Evolutionary conservation across 345 rosid species (phyloP).

Genomic region (Bruguiera parviflora): DNA sequence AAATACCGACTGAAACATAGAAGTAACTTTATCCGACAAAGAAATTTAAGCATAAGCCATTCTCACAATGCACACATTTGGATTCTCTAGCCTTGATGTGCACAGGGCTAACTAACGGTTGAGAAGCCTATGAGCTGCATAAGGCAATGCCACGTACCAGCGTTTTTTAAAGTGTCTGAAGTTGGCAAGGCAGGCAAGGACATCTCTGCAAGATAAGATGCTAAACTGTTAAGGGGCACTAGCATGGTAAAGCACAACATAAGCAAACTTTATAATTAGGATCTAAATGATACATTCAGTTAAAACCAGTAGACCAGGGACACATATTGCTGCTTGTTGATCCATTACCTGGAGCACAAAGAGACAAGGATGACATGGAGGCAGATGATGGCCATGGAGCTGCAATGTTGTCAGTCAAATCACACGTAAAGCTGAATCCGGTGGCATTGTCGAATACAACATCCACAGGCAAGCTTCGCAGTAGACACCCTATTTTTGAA

Average conservation of each 20-base stretch:
- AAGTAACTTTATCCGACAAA: too few relatives aligned
- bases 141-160: conserved; percentile 42
- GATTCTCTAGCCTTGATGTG: not conserved
- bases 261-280: not conserved
- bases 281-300: too few relatives aligned
- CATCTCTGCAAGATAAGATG: conserved; percentile 65
- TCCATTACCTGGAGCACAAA: conserved; percentile 85
- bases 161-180: conserved; percentile 62
- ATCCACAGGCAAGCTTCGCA: conserved; percentile 81
- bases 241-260: conserved; percentile 1
- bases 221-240: not conserved
- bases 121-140: not conserved
- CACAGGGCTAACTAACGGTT: not conserved
- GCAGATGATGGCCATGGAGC: conserved; percentile 99
- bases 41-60: too few relatives aligned
- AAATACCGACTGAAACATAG: too few relatives aligned
- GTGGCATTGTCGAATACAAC: conserved; percentile 75
- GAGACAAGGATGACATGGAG: conserved; percentile 71
- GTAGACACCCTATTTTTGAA: conserved; percentile 66
- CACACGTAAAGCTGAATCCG: conserved; percentile 92
- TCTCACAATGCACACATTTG: not conserved
- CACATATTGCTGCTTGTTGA: not conserved
- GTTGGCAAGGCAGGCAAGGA: conserved; percentile 95
- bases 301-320: too few relatives aligned
- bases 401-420: conserved; percentile 85